These are phyloP conservation scores for Lipomyces kockii DNA, from an alignment of 805 yeast genomes.

Conservation along the genomic window DNA sequence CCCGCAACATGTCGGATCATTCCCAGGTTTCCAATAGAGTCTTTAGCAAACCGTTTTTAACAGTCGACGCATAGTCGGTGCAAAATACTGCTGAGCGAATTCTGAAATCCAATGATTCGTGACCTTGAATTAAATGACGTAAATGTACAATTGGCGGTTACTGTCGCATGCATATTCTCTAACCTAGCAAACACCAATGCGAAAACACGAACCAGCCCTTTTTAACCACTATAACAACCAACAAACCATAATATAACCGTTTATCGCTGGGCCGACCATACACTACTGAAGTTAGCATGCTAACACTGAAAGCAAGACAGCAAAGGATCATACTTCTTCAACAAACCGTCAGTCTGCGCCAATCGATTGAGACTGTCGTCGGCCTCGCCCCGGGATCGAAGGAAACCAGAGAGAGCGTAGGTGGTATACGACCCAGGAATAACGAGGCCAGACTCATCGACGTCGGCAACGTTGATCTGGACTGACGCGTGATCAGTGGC, in stretches of 20 bases:
- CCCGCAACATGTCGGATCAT: background rate
- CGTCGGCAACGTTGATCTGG: slow-evolving; percentile 98
- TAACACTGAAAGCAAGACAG: slow-evolving; percentile 64
- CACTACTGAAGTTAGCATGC: slow-evolving; percentile 30
- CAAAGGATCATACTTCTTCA: slow-evolving; percentile 61
- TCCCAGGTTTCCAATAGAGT: background rate
- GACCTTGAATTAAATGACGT: background rate
- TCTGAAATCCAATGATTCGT: background rate
- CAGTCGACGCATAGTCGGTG: slow-evolving; percentile 3
- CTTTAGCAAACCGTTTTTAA: background rate
- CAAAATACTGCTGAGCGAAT: background rate
- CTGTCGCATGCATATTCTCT: background rate
- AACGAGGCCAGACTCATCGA: slow-evolving; percentile 95
- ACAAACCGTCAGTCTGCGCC: slow-evolving; percentile 97
- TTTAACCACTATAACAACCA: slow-evolving; percentile 4
- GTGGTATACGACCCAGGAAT: slow-evolving; percentile 88
- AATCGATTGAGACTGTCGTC: slow-evolving; percentile 99
- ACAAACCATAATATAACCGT: background rate
- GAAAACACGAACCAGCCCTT: background rate
- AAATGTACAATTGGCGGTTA: background rate
- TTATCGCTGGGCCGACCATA: slow-evolving; percentile 43
- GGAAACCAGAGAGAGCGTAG: slow-evolving; percentile 96
- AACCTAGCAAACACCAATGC: background rate
- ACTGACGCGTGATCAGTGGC: slow-evolving; percentile 99
- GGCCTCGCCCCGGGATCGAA: slow-evolving; percentile 99